Conservation (phyloP, 164 flowering plant genomes). For the Chimonanthus salicifolius region DNA sequence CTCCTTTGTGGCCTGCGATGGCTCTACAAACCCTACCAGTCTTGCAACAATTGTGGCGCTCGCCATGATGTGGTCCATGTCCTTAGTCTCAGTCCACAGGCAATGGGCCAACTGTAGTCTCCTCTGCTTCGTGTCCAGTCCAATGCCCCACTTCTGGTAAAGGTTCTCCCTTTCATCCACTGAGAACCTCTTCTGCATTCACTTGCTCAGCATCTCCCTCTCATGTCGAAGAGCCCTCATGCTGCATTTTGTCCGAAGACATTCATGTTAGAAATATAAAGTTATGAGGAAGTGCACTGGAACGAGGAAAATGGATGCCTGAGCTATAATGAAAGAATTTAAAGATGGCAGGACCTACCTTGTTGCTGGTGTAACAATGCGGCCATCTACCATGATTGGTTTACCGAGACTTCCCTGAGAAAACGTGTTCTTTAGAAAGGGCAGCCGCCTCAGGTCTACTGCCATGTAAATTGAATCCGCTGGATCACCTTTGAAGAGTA, state of each 20-base stretch:
- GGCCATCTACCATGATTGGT: constrained; percentile 21
- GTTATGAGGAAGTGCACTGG: too few species aligned
- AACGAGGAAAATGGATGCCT: too few species aligned
- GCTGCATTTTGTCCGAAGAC: constrained; percentile 26
- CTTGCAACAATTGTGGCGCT: constrained; percentile 75
- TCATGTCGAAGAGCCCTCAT: constrained; percentile 55
- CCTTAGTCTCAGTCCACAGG: constrained; percentile 58
- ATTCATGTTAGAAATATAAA: too few species aligned
- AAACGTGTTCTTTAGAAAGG: constrained; percentile 54
- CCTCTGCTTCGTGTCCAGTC: constrained; percentile 57
- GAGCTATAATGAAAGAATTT: background rate
- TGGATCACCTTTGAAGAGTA: constrained; percentile 81
- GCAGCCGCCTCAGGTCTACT: constrained; percentile 78
- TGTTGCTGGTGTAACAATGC: constrained; percentile 34
- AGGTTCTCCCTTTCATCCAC: constrained; percentile 54
- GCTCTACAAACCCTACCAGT: constrained; percentile 51
- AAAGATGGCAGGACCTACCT: constrained; percentile 38
- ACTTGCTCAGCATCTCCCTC: constrained; percentile 65
- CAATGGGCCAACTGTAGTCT: constrained; percentile 52
- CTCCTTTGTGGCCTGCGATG: constrained; percentile 68
- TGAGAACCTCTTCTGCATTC: constrained; percentile 56
- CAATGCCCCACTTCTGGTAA: constrained; percentile 72
- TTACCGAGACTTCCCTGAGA: constrained; percentile 22
- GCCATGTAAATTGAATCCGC: constrained; percentile 76
- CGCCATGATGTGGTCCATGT: constrained; percentile 53